Evolutionary conservation across 768 basidiomycete genomes (phyloP).

Genomic region (Cubamyces sp.): DNA sequence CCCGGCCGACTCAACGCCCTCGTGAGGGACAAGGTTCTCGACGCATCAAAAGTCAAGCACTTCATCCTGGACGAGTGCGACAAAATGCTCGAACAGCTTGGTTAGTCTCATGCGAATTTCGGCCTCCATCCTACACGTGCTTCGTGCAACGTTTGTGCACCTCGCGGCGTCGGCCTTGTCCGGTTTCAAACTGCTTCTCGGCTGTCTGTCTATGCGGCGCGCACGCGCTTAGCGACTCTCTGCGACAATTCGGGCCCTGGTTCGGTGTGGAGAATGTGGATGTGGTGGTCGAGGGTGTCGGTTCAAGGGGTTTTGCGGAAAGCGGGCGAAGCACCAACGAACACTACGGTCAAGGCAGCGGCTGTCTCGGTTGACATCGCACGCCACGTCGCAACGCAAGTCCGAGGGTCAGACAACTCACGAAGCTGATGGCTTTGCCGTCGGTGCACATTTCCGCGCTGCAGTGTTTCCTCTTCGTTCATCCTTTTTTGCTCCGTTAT

Average conservation of each 20-base stretch:
- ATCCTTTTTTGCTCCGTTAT: slow-evolving; percentile 27
- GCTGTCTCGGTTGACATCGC: slow-evolving; percentile 15
- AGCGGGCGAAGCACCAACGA: slow-evolving; percentile 25
- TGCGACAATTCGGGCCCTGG: slow-evolving; percentile 32
- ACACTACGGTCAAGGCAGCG: slow-evolving; percentile 19
- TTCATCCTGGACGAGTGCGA: slow-evolving; percentile 99
- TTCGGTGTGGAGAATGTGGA: slow-evolving; percentile 28
- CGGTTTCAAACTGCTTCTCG: slow-evolving; percentile 32
- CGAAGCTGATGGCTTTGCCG: slow-evolving; percentile 8
- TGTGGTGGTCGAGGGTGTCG: slow-evolving; percentile 29
- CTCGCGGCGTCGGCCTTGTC: slow-evolving; percentile 38
- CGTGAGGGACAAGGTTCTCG: slow-evolving; percentile 91
- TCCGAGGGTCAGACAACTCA: slow-evolving; percentile 9
- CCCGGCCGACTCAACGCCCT: slow-evolving; percentile 97
- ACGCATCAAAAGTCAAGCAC: slow-evolving; percentile 96
- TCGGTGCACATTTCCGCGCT: slow-evolving; percentile 22
- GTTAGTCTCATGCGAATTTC: slow-evolving; percentile 92
- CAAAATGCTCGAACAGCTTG: slow-evolving; percentile 99
- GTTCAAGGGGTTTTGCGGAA: slow-evolving; percentile 10
- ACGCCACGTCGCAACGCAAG: slow-evolving; percentile 23
- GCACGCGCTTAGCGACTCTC: slow-evolving; percentile 33
- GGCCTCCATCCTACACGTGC: slow-evolving; percentile 50
- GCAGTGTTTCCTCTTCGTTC: slow-evolving; percentile 21
- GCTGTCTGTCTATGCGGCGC: slow-evolving; percentile 43
- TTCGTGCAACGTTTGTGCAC: slow-evolving; percentile 54